Evolutionary conservation across 352 stramenopile species (phyloP), one percentile per base, ranked within the genome.

Genomic region (Phytophthora pinifolia): DNA sequence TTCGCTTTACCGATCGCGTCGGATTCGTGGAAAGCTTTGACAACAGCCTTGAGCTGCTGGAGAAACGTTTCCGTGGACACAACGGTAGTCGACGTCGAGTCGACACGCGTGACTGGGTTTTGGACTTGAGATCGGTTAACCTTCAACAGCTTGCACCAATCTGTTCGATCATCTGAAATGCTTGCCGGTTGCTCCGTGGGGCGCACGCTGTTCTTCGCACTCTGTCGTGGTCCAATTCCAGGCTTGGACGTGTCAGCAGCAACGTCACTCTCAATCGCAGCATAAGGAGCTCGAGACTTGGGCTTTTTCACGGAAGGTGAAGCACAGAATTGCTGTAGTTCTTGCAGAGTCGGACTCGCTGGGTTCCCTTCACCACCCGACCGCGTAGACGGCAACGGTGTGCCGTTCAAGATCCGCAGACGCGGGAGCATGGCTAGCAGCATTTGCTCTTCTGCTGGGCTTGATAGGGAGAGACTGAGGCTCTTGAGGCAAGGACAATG

Each of bases 121-220:
- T 29, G 18, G 1, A 42, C 36, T 47, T 69, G 60, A 1, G 54
- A 43, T 7, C 47, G 43, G 42, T 53, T 62, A 2, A 73, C 56
- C 44, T 88, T 88, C 10, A 88, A 67, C 32, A 86, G 43, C 27
- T 88, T 88, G 33, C 62, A 64, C 78, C 78, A 88, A 50, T 88
- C 78, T 1, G 78, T 88, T 4, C 62, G 63, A 18, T 88, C 78
- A 22, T 88, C 78, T 13, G 75, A 78, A 55, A 86, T 86, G 29
- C 59, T 78, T 17, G 71, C 54, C 1, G 72, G 78, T 6, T 62
- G 48, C 20, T 86, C 75, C 1, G 64, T 83, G 0, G 78, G 75
- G 12, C 72, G 58, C 9, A 81, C 60, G 14, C 75, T 86, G 42
- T 51, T 83, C n/a, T 54, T 69, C 33, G 33, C 31, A 37, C 25